phyloP scores from a whole-genome alignment of 2,329 filamentous ascomycete species.

The Cercospora zeae-maydis region DNA sequence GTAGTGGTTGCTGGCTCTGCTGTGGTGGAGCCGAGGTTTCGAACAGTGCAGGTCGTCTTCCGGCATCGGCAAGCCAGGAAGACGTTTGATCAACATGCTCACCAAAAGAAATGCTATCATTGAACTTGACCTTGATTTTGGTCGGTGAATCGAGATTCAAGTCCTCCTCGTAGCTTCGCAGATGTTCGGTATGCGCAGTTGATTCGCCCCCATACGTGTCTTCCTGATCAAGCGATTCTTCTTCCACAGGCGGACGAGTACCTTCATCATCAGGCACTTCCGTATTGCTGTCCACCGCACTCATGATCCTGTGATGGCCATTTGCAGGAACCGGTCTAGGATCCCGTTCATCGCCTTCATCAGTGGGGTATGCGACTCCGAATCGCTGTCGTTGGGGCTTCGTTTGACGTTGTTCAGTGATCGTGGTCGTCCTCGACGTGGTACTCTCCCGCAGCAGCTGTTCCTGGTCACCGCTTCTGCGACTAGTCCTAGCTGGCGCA shows the following conservation, averaged over 20 bases:
- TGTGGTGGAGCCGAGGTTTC: constrained; percentile 3
- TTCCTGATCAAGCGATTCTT: constrained; percentile 14
- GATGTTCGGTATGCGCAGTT: not conserved
- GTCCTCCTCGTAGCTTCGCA: constrained; percentile 36
- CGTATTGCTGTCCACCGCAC: constrained; percentile 5
- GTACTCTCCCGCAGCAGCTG: not conserved
- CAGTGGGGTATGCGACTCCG: not conserved
- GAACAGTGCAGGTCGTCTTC: constrained; percentile 29
- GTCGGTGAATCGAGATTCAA: constrained; percentile 37
- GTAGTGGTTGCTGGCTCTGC: not conserved
- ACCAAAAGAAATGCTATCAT: constrained; percentile 27
- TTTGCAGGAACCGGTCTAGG: not conserved
- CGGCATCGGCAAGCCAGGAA: constrained; percentile 13
- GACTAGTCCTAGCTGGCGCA: not conserved
- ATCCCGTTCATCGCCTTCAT: constrained; percentile 3
- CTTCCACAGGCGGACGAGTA: constrained; percentile 5
- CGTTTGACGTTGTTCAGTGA: not conserved
- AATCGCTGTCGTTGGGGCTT: not conserved
- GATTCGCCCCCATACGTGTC: constrained; percentile 8
- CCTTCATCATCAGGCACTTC: constrained; percentile 14
- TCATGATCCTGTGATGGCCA: not conserved
- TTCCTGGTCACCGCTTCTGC: not conserved
- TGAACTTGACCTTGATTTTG: constrained; percentile 38
- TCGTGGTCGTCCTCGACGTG: not conserved
- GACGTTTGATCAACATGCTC: constrained; percentile 7